phyloP scores from a whole-genome alignment of 1,284 basidiomycete species.

The Apiotrichum veenhuisii region DNA sequence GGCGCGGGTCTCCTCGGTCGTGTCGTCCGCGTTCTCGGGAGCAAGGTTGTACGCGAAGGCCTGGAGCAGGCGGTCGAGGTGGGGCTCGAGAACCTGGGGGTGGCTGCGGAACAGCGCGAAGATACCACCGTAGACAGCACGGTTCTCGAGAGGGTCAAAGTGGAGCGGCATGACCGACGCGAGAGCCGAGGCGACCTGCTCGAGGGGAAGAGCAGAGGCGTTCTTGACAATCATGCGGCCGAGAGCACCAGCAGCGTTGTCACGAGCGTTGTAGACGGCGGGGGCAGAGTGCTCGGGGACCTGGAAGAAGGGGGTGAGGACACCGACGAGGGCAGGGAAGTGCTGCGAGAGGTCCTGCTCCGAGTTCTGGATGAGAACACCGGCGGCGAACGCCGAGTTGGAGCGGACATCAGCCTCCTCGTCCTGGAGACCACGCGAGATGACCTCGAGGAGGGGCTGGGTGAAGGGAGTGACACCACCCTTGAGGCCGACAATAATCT shows the following conservation, averaged over 20 bases:
- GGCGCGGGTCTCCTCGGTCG: slow-evolving; percentile 69
- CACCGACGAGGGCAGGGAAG: slow-evolving; percentile 70
- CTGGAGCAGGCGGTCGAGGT: slow-evolving; percentile 75
- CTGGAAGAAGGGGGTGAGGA: slow-evolving; percentile 78
- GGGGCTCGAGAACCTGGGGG: slow-evolving; percentile 64
- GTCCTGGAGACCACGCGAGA: slow-evolving; percentile 76
- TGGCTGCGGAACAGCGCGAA: slow-evolving; percentile 81
- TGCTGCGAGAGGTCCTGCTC: slow-evolving; percentile 77
- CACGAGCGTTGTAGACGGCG: slow-evolving; percentile 75
- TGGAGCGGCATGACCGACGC: slow-evolving; percentile 78
- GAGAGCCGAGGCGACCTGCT: slow-evolving; percentile 78
- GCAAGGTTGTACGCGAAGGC: slow-evolving; percentile 84
- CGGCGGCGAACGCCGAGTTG: slow-evolving; percentile 92
- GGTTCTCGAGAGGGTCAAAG: slow-evolving; percentile 85
- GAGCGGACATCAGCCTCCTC: slow-evolving; percentile 87
- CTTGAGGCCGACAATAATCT: slow-evolving; percentile 93
- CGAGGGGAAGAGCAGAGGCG: slow-evolving; percentile 75
- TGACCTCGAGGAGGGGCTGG: slow-evolving; percentile 69
- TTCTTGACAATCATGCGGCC: slow-evolving; percentile 84
- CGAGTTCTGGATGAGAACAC: slow-evolving; percentile 86
- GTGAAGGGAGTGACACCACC: slow-evolving; percentile 80
- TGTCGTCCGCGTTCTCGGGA: slow-evolving; percentile 65
- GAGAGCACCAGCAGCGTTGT: slow-evolving; percentile 94
- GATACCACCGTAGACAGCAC: slow-evolving; percentile 81
- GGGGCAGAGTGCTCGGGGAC: slow-evolving; percentile 55